These are phyloP conservation scores for Globisporangium nunn DNA, from an alignment of 352 stramenopile genomes.

Conservation along the genomic window DNA sequence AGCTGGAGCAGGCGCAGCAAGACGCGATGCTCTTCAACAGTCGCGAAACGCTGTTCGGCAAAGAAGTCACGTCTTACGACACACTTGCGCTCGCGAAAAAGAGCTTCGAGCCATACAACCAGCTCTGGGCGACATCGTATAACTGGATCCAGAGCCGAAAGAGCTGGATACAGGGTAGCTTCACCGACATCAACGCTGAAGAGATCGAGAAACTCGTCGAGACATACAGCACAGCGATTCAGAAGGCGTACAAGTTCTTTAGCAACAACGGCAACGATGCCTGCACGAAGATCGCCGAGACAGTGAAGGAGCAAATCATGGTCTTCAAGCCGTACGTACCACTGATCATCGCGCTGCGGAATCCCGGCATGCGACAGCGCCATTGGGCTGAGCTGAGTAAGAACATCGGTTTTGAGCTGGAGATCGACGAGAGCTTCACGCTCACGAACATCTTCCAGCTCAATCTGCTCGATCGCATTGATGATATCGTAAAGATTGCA, in stretches of 20 bases:
- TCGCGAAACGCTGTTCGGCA: slow-evolving; percentile 87
- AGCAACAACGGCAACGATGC: slow-evolving; percentile 79
- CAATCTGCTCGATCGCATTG: slow-evolving; percentile 80
- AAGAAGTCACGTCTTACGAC: slow-evolving; percentile 88
- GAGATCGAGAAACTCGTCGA: slow-evolving; percentile 89
- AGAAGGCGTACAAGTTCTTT: slow-evolving; percentile 92
- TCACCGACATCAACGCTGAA: slow-evolving; percentile 89
- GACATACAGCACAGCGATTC: slow-evolving; percentile 79
- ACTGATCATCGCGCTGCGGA: slow-evolving; percentile 87
- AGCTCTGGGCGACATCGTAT: slow-evolving; percentile 87
- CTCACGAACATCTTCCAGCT: slow-evolving; percentile 82
- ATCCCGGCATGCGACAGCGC: slow-evolving; percentile 90
- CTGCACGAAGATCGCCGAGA: slow-evolving; percentile 86
- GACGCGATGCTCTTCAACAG: slow-evolving; percentile 91
- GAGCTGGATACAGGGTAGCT: slow-evolving; percentile 88
- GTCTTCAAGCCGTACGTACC: slow-evolving; percentile 92
- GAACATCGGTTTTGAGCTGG: slow-evolving; percentile 73
- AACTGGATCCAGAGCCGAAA: slow-evolving; percentile 91
- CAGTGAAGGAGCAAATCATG: slow-evolving; percentile 89
- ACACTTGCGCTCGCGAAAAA: slow-evolving; percentile 84
- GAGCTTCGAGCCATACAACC: slow-evolving; percentile 92
- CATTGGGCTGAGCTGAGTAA: slow-evolving; percentile 91
- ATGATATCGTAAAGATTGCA: slow-evolving; percentile 89
- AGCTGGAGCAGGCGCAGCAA: slow-evolving; percentile 86
- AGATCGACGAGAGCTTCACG: slow-evolving; percentile 87